A percentile compares a stretch with the other conserved stretches of the same genome.
These are phyloP conservation scores for Mytilinidion resinicola DNA, from an alignment of 495 filamentous ascomycete genomes.

Conservation along the genomic window DNA sequence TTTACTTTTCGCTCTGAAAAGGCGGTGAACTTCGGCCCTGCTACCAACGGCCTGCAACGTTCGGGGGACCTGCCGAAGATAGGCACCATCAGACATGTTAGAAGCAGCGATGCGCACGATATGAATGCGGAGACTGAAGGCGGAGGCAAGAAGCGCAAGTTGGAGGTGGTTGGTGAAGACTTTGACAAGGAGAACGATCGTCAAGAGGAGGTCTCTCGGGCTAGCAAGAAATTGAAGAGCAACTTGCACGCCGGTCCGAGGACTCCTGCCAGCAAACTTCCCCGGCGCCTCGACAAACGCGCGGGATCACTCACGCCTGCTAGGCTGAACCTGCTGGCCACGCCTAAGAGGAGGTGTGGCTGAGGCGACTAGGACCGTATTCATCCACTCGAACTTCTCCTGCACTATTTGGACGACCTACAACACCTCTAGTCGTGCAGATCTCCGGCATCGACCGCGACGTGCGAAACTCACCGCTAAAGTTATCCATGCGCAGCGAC, in stretches of 20 bases:
- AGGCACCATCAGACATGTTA: constrained; percentile 25
- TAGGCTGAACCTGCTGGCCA: constrained; percentile 34
- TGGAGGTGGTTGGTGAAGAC: constrained; percentile 16
- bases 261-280: constrained; percentile 22
- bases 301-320: constrained; percentile 30
- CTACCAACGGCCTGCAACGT: background rate
- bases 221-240: constrained; percentile 32
- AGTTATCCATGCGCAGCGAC: no score
- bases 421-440: no score
- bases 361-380: no score
- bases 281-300: constrained; percentile 15
- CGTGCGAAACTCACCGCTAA: no score
- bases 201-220: constrained; percentile 22
- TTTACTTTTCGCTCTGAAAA: constrained; percentile 38
- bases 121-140: background rate
- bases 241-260: constrained; percentile 10
- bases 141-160: constrained; percentile 37
- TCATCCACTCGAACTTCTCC: no score
- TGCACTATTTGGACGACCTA: no score
- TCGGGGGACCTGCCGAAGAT: no score
- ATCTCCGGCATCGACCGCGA: no score
- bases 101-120: constrained; percentile 20
- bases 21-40: constrained; percentile 28
- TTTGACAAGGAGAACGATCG: constrained; percentile 27
- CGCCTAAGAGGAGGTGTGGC: constrained; percentile 27